These are phyloP conservation scores for Umbilicus rupestris DNA, from an alignment of 164 flowering plant species.

Conservation along the genomic window DNA sequence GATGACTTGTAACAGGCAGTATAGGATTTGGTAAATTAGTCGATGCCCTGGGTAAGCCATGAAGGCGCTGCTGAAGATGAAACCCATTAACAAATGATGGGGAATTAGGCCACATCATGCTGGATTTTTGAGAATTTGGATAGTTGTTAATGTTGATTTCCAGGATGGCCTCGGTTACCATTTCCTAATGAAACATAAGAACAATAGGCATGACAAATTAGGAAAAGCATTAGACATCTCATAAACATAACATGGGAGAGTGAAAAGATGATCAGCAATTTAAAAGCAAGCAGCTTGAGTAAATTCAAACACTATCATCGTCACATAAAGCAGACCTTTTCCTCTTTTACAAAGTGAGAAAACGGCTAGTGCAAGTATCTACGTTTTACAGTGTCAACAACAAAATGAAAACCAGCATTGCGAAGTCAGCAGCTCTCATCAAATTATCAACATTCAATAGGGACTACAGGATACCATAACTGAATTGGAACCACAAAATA, in stretches of 20 bases:
- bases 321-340: too few relatives aligned
- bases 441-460: too few relatives aligned
- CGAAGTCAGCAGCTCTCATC: too few relatives aligned
- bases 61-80: conserved; percentile 32
- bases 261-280: not conserved
- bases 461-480: too few relatives aligned
- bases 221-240: not conserved
- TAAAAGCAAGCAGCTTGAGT: too few relatives aligned
- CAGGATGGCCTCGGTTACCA: not conserved
- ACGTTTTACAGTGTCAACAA: too few relatives aligned
- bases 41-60: conserved; percentile 33
- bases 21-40: conserved; percentile 15
- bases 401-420: too few relatives aligned
- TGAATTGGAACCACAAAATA: too few relatives aligned
- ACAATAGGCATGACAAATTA: not conserved
- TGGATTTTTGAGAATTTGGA: conserved; percentile 18
- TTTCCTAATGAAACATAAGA: not conserved
- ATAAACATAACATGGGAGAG: not conserved
- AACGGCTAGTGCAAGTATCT: too few relatives aligned
- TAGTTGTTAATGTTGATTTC: not conserved
- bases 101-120: conserved; percentile 43
- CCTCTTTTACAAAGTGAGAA: too few relatives aligned
- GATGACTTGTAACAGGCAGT: conserved; percentile 15
- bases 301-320: too few relatives aligned
- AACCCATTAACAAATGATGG: conserved; percentile 29